Conservation (phyloP, 257 asterid genomes). For the Solanum chaucha region DNA sequence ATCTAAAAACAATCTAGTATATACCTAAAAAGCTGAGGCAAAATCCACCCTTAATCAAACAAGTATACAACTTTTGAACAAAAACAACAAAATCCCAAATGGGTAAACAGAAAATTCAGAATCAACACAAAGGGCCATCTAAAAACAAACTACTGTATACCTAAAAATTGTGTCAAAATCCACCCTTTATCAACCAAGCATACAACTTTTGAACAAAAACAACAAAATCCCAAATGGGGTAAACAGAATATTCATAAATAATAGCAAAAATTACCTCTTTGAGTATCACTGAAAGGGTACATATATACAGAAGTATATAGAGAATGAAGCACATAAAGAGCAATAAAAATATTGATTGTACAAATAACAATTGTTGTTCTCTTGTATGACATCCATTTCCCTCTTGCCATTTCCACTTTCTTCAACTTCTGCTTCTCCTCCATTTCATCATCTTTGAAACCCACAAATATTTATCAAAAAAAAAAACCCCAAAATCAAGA, state of each 20-base stretch:
- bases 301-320: slow-evolving; percentile 59
- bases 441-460: slow-evolving; percentile 28
- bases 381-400: slow-evolving; percentile 67
- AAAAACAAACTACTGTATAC: slow-evolving; percentile 25
- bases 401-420: slow-evolving; percentile 58
- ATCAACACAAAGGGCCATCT: not conserved
- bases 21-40: not conserved
- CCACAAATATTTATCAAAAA: not conserved
- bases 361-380: slow-evolving; percentile 54
- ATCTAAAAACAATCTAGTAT: slow-evolving; percentile 27
- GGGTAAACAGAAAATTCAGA: not conserved
- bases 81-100: not conserved
- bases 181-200: not conserved
- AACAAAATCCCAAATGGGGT: not conserved
- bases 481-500: not conserved
- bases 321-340: slow-evolving; percentile 68
- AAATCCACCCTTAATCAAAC: not conserved
- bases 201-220: not conserved
- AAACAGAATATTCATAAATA: not conserved
- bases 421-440: slow-evolving; percentile 33
- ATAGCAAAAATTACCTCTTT: slow-evolving; percentile 22
- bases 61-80: not conserved
- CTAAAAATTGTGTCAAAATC: not conserved
- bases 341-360: slow-evolving; percentile 61
- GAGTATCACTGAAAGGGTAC: slow-evolving; percentile 43